phyloP scores from a whole-genome alignment of 208 protist species.

The Leishmania arabica region DNA sequence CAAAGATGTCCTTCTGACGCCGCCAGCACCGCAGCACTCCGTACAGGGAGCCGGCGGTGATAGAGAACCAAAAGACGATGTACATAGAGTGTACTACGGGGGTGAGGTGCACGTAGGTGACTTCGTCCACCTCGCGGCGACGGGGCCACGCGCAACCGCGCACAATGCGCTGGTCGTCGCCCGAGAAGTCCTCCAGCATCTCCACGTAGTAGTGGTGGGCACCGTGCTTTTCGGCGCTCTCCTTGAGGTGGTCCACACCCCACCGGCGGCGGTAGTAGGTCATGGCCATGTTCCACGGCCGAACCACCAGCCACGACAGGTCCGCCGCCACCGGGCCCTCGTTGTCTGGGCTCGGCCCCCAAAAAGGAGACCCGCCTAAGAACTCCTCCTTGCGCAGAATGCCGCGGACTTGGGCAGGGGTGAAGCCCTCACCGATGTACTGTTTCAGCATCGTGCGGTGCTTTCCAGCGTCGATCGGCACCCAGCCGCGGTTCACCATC shows the following conservation, averaged over 20 bases:
- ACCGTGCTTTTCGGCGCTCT: slow-evolving; percentile 50
- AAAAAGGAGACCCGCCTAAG: slow-evolving; percentile 52
- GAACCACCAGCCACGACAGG: slow-evolving; percentile 78
- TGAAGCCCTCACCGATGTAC: slow-evolving; percentile 86
- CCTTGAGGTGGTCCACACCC: slow-evolving; percentile 36
- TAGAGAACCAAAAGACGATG: slow-evolving; percentile 84
- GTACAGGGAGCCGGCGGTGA: slow-evolving; percentile 76
- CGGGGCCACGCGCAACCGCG: slow-evolving; percentile 75
- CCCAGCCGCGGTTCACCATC: slow-evolving; percentile 90
- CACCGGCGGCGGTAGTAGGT: slow-evolving; percentile 77
- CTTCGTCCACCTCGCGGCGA: slow-evolving; percentile 71
- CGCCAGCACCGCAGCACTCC: slow-evolving; percentile 78
- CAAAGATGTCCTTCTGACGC: slow-evolving; percentile 74
- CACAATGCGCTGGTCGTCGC: slow-evolving; percentile 88
- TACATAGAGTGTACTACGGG: slow-evolving; percentile 90
- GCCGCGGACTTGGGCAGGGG: slow-evolving; percentile 45
- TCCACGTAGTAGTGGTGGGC: slow-evolving; percentile 85
- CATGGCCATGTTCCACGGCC: slow-evolving; percentile 77
- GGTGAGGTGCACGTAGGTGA: slow-evolving; percentile 86
- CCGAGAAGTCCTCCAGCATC: slow-evolving; percentile 89
- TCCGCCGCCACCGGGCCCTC: slow-evolving; percentile 68
- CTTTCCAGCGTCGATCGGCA: slow-evolving; percentile 87
- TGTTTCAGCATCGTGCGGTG: slow-evolving; percentile 80
- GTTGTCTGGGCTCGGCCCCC: slow-evolving; percentile 67
- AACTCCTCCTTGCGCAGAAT: slow-evolving; percentile 83